Percentiles rank a stretch among this genome's conserved stretches.
Evolutionary conservation across 257 asterid genomes (phyloP).

Genomic region (Scutellaria minor): DNA sequence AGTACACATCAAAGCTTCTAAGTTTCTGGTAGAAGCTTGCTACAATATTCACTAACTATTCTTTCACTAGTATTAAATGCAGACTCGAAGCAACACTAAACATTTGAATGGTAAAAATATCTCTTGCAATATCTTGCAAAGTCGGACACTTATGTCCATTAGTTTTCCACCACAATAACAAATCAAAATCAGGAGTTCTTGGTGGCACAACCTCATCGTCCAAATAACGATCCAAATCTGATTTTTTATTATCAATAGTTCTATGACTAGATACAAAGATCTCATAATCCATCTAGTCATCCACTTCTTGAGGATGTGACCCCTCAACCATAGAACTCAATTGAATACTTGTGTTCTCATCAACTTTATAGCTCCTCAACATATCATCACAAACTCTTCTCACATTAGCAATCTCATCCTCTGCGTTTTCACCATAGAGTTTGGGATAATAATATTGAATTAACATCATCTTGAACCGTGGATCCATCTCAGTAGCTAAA

Average conservation of each 20-base stretch:
- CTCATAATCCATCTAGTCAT: not conserved
- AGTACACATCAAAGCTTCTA: not conserved
- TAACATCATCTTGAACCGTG: not conserved
- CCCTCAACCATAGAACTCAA: not conserved
- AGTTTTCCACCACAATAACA: not conserved
- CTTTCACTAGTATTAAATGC: constrained; percentile 1
- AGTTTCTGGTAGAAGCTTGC: not conserved
- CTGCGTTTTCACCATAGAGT: not conserved
- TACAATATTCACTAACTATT: not conserved
- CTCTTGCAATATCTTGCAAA: not conserved
- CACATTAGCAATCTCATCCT: not conserved
- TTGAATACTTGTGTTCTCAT: not conserved
- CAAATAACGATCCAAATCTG: not conserved
- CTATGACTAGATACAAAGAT: not conserved
- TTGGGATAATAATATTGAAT: not conserved
- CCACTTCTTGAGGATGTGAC: not conserved
- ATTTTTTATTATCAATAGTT: not conserved
- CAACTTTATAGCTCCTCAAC: not conserved
- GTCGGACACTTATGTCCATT: not conserved
- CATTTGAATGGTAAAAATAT: not conserved
- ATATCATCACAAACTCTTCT: not conserved
- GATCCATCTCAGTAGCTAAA: not conserved
- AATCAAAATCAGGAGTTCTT: not conserved
- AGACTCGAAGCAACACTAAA: not conserved
- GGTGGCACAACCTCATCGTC: not conserved